A percentile compares a stretch with the other conserved stretches of the same genome.
Conservation (phyloP, 176 grass and related monocot genomes). For the Oryza nivara region DNA sequence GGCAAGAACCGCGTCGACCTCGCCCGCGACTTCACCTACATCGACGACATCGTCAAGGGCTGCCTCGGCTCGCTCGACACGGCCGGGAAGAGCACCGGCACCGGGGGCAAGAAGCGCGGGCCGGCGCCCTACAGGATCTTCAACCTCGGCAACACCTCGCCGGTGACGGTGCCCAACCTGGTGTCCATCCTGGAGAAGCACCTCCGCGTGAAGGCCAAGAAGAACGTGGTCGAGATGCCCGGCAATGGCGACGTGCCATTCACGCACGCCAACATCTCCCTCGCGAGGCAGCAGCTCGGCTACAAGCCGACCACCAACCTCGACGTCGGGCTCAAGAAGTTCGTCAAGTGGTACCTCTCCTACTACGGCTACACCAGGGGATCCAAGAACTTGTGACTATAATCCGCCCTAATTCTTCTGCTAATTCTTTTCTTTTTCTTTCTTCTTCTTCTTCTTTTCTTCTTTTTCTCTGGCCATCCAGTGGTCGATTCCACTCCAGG, state of each 20-base stretch:
- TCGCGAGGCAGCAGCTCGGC: constrained; percentile 67
- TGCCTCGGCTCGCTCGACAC: constrained; percentile 81
- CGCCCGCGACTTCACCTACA: constrained; percentile 87
- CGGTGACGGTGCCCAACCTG: constrained; percentile 79
- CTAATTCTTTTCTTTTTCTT: constrained; percentile 12
- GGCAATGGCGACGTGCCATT: constrained; percentile 93
- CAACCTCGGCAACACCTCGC: constrained; percentile 86
- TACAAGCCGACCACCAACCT: constrained; percentile 89
- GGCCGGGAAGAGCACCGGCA: constrained; percentile 71
- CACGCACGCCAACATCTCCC: constrained; percentile 85
- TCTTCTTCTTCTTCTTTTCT: not conserved
- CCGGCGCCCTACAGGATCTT: constrained; percentile 85
- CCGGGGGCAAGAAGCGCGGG: constrained; percentile 75
- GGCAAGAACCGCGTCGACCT: constrained; percentile 70
- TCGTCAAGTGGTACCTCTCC: constrained; percentile 92
- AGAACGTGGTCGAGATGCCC: constrained; percentile 82
- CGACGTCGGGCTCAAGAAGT: constrained; percentile 80
- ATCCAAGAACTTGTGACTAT: constrained; percentile 63
- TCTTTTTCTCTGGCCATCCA: not conserved
- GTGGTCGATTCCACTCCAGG: constrained; percentile 23
- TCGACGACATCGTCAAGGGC: constrained; percentile 92
- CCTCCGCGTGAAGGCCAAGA: constrained; percentile 75
- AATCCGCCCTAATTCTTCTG: constrained; percentile 27
- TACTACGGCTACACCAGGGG: constrained; percentile 89
- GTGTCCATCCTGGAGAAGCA: constrained; percentile 87